Percentiles rank a stretch among this genome's conserved stretches.
These are phyloP conservation scores for Acacia pycnantha DNA, from an alignment of 331 rosid species.

Conservation along the genomic window DNA sequence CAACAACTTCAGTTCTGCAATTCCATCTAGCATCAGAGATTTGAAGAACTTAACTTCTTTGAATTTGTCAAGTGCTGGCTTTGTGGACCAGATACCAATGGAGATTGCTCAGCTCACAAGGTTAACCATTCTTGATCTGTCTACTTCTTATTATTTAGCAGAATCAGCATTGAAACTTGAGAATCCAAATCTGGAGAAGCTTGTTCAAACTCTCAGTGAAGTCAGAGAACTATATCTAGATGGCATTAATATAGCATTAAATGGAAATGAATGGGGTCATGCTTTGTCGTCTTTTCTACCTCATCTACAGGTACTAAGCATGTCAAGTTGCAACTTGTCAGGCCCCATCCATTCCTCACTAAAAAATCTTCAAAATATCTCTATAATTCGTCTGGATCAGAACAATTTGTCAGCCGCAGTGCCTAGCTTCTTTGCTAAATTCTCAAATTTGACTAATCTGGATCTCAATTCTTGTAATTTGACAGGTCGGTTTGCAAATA, in stretches of 20 bases:
- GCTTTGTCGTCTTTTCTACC: constrained; percentile 30
- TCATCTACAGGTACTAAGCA: constrained; percentile 35
- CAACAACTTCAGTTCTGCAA: background rate
- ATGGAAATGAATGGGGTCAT: constrained; percentile 27
- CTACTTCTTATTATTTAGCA: background rate
- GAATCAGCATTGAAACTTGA: background rate
- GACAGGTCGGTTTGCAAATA: constrained; percentile 25
- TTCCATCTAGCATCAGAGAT: constrained; percentile 5
- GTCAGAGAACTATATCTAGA: constrained; percentile 44
- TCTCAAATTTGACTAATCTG: constrained; percentile 30
- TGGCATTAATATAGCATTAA: constrained; percentile 25
- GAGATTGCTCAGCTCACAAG: constrained; percentile 32
- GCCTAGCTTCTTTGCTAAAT: constrained; percentile 31
- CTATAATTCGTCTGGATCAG: background rate
- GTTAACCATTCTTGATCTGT: constrained; percentile 38
- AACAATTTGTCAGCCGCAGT: background rate
- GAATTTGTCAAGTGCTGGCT: background rate
- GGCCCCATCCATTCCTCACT: constrained; percentile 33
- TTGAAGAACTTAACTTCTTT: constrained; percentile 2
- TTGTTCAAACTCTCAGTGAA: constrained; percentile 16
- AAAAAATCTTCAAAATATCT: constrained; percentile 9
- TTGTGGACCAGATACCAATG: background rate
- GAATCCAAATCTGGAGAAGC: background rate
- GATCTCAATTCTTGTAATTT: background rate
- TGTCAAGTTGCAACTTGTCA: constrained; percentile 22